A percentile compares a stretch with the other conserved stretches of the same genome.
These are phyloP conservation scores for Sporothrix schenckii DNA, from an alignment of 2,329 filamentous ascomycete genomes.

Conservation along the genomic window DNA sequence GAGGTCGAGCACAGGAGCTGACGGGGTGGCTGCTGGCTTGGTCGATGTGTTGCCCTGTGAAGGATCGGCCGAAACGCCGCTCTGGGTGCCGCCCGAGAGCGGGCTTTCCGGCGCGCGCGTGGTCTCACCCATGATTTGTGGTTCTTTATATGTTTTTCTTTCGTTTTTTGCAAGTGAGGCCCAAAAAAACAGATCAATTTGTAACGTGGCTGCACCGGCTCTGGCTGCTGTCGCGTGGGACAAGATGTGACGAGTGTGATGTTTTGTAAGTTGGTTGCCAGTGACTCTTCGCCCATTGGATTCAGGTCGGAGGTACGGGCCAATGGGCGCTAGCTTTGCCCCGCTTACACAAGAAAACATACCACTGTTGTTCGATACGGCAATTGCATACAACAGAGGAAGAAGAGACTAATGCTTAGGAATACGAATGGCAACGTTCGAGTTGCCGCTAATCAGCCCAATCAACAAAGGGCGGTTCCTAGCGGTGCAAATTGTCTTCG, in stretches of 20 bases:
- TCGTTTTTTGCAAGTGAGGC: background rate
- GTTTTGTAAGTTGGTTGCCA: background rate
- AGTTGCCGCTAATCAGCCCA: conserved; percentile 10
- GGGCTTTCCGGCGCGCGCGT: conserved; percentile 9
- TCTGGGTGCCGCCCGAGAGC: conserved; percentile 15
- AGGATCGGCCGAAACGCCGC: background rate
- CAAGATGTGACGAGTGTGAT: background rate
- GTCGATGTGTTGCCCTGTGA: background rate
- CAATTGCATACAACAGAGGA: background rate
- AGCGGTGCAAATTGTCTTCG: background rate
- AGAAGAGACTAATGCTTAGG: background rate
- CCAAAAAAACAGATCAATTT: background rate
- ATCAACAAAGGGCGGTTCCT: background rate
- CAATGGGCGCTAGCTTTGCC: background rate
- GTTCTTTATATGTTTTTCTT: background rate
- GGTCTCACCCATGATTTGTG: conserved; percentile 4
- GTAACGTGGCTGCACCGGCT: background rate
- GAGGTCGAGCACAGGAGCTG: conserved; percentile 16
- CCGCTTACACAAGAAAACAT: background rate
- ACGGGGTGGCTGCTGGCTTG: background rate
- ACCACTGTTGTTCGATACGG: background rate
- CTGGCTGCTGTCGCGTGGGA: conserved; percentile 11
- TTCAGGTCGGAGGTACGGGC: background rate
- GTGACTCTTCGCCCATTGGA: background rate
- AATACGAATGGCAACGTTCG: background rate